Base-by-base conservation (phyloP, 108 stramenopile genomes). In the Cyclostephanos invisitatus region DNA sequence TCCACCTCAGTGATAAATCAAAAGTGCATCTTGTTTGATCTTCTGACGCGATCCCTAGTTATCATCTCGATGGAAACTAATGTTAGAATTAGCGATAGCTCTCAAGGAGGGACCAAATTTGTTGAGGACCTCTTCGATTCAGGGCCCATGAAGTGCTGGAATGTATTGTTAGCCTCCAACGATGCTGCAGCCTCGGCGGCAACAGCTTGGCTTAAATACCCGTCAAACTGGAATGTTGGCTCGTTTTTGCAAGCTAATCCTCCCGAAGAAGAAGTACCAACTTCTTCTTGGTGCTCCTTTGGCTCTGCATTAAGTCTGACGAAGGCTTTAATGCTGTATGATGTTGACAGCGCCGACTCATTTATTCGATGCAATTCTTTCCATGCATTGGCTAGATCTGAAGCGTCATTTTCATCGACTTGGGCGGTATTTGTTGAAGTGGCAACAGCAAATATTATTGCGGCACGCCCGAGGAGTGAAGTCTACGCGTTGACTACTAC, bases 351-450 rank as follows among this genome's bases (percentile, higher is more conserved):
- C 38, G 24, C 35, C 11, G 20, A 35, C 27, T 21, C 37, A 36
- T 63, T 58, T 15, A 32, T 42, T 15, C 58, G 59, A 47, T 72
- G 78, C 47, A 56, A 64, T 55, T 61, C 71, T 40, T 36, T 79
- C 2, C 27, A 73, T 47, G 37, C 46, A 21, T 48, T 72, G 44
- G 28, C 66, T 28, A 46, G 54, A 40, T 50, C 61, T 5, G 71
- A 67, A 63, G 37, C 53, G 7, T 32, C 29, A 20, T 79, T 64
- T 79, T 21, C 60, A 44, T 38, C 61, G 2, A 51, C 64, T 17
- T 68, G 64, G 71, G 71, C 78, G 53, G 51, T n/a, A 24, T 79
- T 72, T 56, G 68, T 79, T 36, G 67, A 79, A 38, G 67, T 71
- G 10, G 48, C 69, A 5, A 47, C 49, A 10, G 37, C 67, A 18